phyloP scores from a whole-genome alignment of 768 basidiomycete genomes.

The Suillus cothurnatus region DNA sequence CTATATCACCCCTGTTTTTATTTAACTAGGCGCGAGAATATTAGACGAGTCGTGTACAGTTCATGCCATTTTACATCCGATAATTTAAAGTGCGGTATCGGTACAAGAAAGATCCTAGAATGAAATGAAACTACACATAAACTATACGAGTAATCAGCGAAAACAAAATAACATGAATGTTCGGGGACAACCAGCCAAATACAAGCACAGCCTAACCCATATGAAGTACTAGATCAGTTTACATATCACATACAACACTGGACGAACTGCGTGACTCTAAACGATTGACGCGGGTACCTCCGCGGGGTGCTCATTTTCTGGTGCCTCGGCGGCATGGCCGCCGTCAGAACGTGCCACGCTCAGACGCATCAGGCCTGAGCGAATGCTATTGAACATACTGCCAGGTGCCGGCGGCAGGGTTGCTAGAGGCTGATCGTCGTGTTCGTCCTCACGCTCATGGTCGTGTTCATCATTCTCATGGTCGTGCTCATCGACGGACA shows the following conservation, averaged over 20 bases:
- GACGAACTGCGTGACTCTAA: background rate
- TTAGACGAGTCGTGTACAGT: background rate
- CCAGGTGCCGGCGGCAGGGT: conserved; percentile 9
- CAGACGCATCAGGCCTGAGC: conserved; percentile 27
- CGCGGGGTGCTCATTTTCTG: conserved; percentile 29
- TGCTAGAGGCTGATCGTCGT: conserved; percentile 17
- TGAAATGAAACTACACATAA: background rate
- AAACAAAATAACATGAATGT: background rate
- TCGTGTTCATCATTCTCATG: conserved; percentile 17
- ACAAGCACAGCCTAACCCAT: background rate
- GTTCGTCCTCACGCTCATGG: conserved; percentile 10
- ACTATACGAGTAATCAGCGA: background rate
- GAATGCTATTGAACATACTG: conserved; percentile 27
- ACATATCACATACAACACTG: background rate
- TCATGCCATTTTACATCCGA: background rate
- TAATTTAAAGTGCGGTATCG: background rate
- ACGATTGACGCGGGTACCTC: conserved; percentile 7
- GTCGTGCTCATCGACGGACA: conserved; percentile 30
- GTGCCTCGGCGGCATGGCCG: conserved; percentile 16
- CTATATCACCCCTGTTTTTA: background rate
- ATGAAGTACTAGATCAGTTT: background rate
- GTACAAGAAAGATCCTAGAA: background rate
- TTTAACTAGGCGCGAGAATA: background rate
- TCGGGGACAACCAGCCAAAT: background rate
- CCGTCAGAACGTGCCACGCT: conserved; percentile 25